These are phyloP conservation scores for Hypoxylon lienhwacheense DNA, from an alignment of 495 filamentous ascomycete genomes.

Conservation along the genomic window DNA sequence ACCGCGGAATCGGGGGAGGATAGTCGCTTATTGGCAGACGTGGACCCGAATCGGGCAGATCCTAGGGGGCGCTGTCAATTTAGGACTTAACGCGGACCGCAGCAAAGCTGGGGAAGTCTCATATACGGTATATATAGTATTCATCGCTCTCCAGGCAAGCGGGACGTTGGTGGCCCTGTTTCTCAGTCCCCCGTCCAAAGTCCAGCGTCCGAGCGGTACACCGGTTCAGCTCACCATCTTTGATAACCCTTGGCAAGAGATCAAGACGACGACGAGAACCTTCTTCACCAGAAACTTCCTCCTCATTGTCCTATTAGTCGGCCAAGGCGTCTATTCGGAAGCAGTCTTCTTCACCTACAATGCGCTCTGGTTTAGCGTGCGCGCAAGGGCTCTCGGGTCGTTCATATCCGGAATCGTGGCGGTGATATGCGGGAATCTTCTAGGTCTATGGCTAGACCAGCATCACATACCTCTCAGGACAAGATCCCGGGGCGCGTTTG, in stretches of 20 bases:
- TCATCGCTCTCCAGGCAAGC: slow-evolving; percentile 62
- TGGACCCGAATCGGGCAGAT: slow-evolving; percentile 65
- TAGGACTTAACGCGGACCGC: slow-evolving; percentile 60
- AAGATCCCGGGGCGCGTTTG: slow-evolving; percentile 45
- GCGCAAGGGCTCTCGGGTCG: slow-evolving; percentile 62
- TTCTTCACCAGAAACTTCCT: slow-evolving; percentile 58
- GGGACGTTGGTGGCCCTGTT: slow-evolving; percentile 59
- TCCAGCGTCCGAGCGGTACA: slow-evolving; percentile 59
- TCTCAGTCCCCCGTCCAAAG: slow-evolving; percentile 54
- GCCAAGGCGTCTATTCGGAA: slow-evolving; percentile 62
- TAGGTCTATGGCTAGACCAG: slow-evolving; percentile 60
- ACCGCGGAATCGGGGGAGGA: slow-evolving; percentile 60
- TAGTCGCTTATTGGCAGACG: slow-evolving; percentile 64
- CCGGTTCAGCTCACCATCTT: slow-evolving; percentile 54
- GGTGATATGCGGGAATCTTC: slow-evolving; percentile 57
- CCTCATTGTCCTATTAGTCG: slow-evolving; percentile 61
- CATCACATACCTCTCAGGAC: slow-evolving; percentile 52
- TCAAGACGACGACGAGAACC: slow-evolving; percentile 53
- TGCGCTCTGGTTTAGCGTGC: slow-evolving; percentile 62
- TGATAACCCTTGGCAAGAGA: slow-evolving; percentile 51
- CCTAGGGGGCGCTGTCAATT: slow-evolving; percentile 63
- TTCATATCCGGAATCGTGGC: slow-evolving; percentile 64
- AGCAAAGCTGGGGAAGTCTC: slow-evolving; percentile 61
- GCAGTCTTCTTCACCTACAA: slow-evolving; percentile 65
- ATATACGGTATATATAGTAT: slow-evolving; percentile 61